These are phyloP conservation scores for Helicostylum pulchrum DNA, from an alignment of 192 early-diverging fungal genomes.

Conservation along the genomic window DNA sequence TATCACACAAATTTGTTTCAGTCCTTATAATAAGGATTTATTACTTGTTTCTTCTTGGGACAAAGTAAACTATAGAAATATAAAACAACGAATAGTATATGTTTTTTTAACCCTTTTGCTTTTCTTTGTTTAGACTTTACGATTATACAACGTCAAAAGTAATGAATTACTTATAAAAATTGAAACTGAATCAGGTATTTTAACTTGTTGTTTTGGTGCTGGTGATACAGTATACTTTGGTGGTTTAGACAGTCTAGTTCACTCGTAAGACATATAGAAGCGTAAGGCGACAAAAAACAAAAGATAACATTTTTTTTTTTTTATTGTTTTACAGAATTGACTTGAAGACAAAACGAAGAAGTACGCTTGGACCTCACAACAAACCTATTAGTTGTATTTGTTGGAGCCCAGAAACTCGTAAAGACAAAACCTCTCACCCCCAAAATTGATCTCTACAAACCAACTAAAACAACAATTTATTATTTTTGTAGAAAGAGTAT, in stretches of 20 bases:
- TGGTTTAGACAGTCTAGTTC: slow-evolving; percentile 71
- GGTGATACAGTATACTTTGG: slow-evolving; percentile 62
- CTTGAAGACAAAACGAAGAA: slow-evolving; percentile 49
- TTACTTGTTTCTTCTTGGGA: slow-evolving; percentile 92
- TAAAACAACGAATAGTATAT: background rate
- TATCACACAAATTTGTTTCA: slow-evolving; percentile 74
- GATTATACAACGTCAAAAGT: slow-evolving; percentile 74
- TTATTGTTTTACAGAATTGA: slow-evolving; percentile 42
- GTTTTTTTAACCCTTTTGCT: background rate
- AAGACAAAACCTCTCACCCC: background rate
- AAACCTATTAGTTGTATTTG: slow-evolving; percentile 70
- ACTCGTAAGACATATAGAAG: slow-evolving; percentile 41
- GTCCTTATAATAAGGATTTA: slow-evolving; percentile 56
- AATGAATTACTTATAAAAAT: slow-evolving; percentile 59
- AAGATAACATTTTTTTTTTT: slow-evolving; percentile 6
- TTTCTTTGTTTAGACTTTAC: slow-evolving; percentile 53
- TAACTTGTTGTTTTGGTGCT: slow-evolving; percentile 72
- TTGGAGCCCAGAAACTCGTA: slow-evolving; percentile 50
- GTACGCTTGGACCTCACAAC: slow-evolving; percentile 74
- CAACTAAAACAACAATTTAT: background rate
- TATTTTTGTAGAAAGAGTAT: slow-evolving; percentile 50
- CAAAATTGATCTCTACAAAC: slow-evolving; percentile 5
- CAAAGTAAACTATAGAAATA: slow-evolving; percentile 48
- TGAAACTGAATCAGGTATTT: slow-evolving; percentile 66
- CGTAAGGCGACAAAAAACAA: background rate